Evolutionary conservation across 2,329 filamentous ascomycete species (phyloP), one percentile per base, ranked within the genome.

Genomic region (Rhinocladiella similis): DNA sequence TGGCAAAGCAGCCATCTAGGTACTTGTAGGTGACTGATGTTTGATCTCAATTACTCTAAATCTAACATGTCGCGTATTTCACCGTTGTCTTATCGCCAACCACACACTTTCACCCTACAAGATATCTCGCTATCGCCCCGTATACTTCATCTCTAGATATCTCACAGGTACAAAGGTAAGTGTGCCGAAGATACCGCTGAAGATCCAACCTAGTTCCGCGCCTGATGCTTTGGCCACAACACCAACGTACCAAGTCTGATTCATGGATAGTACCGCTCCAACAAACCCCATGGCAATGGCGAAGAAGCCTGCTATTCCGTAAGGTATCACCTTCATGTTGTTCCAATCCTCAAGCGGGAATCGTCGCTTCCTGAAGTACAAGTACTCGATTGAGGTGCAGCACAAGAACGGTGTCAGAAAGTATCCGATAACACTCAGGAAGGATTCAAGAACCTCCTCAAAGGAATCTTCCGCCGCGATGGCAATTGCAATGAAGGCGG

Each of bases 221-320:
- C 49, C 41, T 14, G 50, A 46, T 3, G 38, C 41, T 39, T 52
- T 52, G 9, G 53, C 38, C 20, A 56, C 46, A 2, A 47, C 38
- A 27, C 53, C 53, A 16, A 51, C 49, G 46, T 46, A 56, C 53
- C 53, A 56, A 12, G 47, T 52, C 36, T 56, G 53, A 20, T 56
- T 10, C 53, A 56, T 56, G 9, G 47, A 45, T 19, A 56, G 47
- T 18, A 56, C 35, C 9, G 53, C 53, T 22, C 53, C 53, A n/a
- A 47, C 42, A 25, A 56, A 56, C 7, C 35, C 53, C 53, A 56
- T 56, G n/a, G 27, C 35, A 41, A 56, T 38, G 9, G 53, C 38
- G 5, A 33, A 35, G 29, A 56, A 45, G 3, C 53, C 53, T n/a
- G 53, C 53, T 27, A 56, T 43, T 22, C 53, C 53, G 13, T 45